These are phyloP conservation scores for Trichophyton benhamiae DNA, from an alignment of 2,329 filamentous ascomycete genomes.

Conservation along the genomic window DNA sequence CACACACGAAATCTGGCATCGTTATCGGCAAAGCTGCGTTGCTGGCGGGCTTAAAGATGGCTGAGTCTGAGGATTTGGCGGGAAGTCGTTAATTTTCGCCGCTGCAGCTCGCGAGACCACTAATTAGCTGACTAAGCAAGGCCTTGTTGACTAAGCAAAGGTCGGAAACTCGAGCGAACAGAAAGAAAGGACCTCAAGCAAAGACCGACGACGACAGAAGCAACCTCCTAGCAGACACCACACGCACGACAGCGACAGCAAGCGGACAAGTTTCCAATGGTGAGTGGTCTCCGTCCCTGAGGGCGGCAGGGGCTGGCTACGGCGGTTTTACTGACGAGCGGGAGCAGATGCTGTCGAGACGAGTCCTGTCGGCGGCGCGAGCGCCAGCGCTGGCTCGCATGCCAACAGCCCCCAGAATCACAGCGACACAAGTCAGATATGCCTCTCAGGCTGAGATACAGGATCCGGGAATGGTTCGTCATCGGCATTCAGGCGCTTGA, in stretches of 20 bases:
- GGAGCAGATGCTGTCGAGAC: conserved; percentile 34
- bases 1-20: conserved; percentile 33
- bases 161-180: neutral
- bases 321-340: neutral
- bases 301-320: neutral
- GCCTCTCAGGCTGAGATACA: conserved; percentile 29
- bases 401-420: conserved; percentile 14
- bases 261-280: neutral
- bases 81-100: conserved; percentile 30
- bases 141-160: conserved; percentile 7
- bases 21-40: conserved; percentile 32
- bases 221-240: neutral
- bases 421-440: conserved; percentile 28
- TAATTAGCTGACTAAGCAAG: too few relatives aligned
- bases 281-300: neutral
- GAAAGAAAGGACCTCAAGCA: neutral
- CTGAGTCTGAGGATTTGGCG: conserved; percentile 21
- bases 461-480: conserved; percentile 34
- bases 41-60: conserved; percentile 25
- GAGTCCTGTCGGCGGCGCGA: conserved; percentile 31
- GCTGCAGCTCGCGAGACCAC: conserved; percentile 18
- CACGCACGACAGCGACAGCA: neutral
- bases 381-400: conserved; percentile 26
- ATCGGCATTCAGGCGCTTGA: neutral
- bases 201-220: neutral